These are phyloP conservation scores for Coemansia linderi DNA, from an alignment of 371 early-diverging fungal genomes.

Conservation along the genomic window DNA sequence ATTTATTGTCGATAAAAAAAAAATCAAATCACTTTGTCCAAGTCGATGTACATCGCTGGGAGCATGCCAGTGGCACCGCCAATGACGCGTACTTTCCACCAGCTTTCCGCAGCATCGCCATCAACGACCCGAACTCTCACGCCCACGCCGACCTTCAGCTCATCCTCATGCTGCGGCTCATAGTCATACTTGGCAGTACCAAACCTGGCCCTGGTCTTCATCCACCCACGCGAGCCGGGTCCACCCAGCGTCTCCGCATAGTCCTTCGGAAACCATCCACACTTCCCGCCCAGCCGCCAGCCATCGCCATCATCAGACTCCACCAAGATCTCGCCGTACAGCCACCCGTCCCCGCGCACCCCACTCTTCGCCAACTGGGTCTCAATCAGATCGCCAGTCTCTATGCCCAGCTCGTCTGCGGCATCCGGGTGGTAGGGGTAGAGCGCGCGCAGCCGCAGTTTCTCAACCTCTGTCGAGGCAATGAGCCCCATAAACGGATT, in stretches of 20 bases:
- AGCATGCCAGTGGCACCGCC: constrained; percentile 27
- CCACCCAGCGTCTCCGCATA: constrained; percentile 43
- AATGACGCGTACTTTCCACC: constrained; percentile 45
- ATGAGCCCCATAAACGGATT: constrained; percentile 38
- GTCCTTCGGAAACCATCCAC: constrained; percentile 48
- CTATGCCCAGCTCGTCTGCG: constrained; percentile 30
- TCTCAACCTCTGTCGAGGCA: constrained; percentile 11
- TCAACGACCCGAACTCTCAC: constrained; percentile 45
- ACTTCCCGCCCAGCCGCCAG: constrained; percentile 34
- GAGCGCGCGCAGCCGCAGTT: constrained; percentile 28
- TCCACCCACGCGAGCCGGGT: constrained; percentile 37
- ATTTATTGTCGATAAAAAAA: background rate
- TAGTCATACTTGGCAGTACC: constrained; percentile 44
- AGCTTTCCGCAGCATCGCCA: constrained; percentile 44
- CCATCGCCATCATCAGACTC: constrained; percentile 38
- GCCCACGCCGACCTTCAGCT: constrained; percentile 25
- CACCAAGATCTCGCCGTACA: constrained; percentile 37
- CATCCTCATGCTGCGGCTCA: constrained; percentile 47
- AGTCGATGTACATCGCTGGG: constrained; percentile 47
- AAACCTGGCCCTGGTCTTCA: constrained; percentile 37
- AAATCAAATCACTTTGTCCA: constrained; percentile 25
- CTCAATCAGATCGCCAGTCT: constrained; percentile 40
- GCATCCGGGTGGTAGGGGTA: constrained; percentile 25
- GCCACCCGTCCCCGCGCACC: constrained; percentile 38
- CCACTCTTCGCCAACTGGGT: constrained; percentile 7